phyloP scores from a whole-genome alignment of 352 stramenopile genomes.

The Phytophthora capsici region DNA sequence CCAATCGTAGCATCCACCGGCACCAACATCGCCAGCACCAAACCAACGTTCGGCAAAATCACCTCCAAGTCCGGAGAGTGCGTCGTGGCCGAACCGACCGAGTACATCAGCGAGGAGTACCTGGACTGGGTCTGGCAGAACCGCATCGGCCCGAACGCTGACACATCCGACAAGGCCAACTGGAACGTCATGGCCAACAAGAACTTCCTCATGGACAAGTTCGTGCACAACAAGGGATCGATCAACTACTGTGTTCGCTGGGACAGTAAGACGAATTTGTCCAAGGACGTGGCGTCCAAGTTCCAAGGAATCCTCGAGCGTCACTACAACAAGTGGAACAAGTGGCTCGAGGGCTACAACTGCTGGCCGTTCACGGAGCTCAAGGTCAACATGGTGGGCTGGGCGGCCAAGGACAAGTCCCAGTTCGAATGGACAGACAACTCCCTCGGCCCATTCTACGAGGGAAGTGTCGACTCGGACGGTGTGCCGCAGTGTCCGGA shows the following conservation, averaged over 20 bases:
- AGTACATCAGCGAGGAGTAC: slow-evolving; percentile 25
- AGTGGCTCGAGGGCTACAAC: slow-evolving; percentile 29
- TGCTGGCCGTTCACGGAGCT: slow-evolving; percentile 31
- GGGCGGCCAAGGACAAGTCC: slow-evolving; percentile 21
- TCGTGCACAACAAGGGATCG: slow-evolving; percentile 30
- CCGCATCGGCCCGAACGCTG: slow-evolving; percentile 18
- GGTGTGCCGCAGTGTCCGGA: slow-evolving; percentile 1
- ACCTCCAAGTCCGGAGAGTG: slow-evolving; percentile 21
- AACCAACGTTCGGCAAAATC: slow-evolving; percentile 23
- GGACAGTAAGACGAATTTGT: slow-evolving; percentile 5
- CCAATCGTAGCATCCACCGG: slow-evolving; percentile 20
- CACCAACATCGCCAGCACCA: slow-evolving; percentile 14
- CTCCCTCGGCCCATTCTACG: slow-evolving; percentile 23
- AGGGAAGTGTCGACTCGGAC: slow-evolving; percentile 2
- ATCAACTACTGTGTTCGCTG: slow-evolving; percentile 36
- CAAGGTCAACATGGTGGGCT: slow-evolving; percentile 35
- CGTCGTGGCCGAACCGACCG: slow-evolving; percentile 7
- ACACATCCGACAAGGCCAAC: slow-evolving; percentile 6
- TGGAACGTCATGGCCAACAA: slow-evolving; percentile 37
- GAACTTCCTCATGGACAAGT: slow-evolving; percentile 32
- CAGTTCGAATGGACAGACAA: slow-evolving; percentile 28
- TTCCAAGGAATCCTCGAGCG: slow-evolving; percentile 19
- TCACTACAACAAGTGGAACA: slow-evolving; percentile 36
- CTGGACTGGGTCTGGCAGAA: slow-evolving; percentile 31
- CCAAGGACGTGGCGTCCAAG: slow-evolving; percentile 6